Evolutionary conservation across 495 filamentous ascomycete species (phyloP).

Genomic region (Mycothermus thermophilus): DNA sequence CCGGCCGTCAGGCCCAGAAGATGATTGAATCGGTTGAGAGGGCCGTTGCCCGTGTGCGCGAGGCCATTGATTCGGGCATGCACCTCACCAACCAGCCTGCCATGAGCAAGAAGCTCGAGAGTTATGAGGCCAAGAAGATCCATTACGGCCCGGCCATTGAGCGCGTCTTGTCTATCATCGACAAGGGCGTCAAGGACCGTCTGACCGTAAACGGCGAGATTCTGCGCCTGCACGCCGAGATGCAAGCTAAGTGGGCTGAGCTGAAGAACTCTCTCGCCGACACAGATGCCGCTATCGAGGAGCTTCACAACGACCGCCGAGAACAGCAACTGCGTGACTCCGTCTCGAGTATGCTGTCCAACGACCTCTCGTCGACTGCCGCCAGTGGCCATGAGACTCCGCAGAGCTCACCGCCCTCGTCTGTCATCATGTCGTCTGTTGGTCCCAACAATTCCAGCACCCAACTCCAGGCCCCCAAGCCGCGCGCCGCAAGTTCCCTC

Average conservation of each 20-base stretch:
- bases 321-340: slow-evolving; percentile 79
- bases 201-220: slow-evolving; percentile 93
- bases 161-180: slow-evolving; percentile 76
- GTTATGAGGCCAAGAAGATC: slow-evolving; percentile 85
- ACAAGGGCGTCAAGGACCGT: slow-evolving; percentile 80
- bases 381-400: slow-evolving; percentile 66
- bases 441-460: slow-evolving; percentile 33
- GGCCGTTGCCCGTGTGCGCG: slow-evolving; percentile 67
- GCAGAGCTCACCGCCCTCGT: slow-evolving; percentile 81
- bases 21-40: slow-evolving; percentile 88
- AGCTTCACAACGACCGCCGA: slow-evolving; percentile 49
- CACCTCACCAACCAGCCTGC: slow-evolving; percentile 52
- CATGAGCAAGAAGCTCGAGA: slow-evolving; percentile 72
- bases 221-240: slow-evolving; percentile 64
- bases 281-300: slow-evolving; percentile 59
- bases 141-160: slow-evolving; percentile 95
- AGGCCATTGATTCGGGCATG: slow-evolving; percentile 59
- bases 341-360: slow-evolving; percentile 79
- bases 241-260: slow-evolving; percentile 62
- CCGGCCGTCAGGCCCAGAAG: slow-evolving; percentile 81
- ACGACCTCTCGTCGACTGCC: slow-evolving; percentile 67
- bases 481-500: slow-evolving; percentile 24
- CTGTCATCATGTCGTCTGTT: slow-evolving; percentile 53
- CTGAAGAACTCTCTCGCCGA: slow-evolving; percentile 62
- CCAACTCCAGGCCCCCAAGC: slow-evolving; percentile 25